Evolutionary conservation across 192 early-diverging fungal species (phyloP), one percentile per base, ranked within the genome.

Genomic region (Backusella mclennaniae): DNA sequence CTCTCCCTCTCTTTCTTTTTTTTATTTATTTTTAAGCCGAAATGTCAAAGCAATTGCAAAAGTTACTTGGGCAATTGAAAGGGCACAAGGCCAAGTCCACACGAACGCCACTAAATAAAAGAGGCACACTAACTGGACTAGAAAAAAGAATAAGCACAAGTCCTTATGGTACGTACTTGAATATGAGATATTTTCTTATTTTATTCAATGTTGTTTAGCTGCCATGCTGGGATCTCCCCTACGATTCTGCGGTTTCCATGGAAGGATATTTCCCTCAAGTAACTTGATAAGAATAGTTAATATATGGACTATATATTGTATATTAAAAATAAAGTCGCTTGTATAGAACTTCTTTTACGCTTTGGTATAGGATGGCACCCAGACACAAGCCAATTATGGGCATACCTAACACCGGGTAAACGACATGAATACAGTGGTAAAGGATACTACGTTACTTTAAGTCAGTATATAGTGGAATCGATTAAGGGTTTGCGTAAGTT

Each of bases 121-220:
- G 72, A 44, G 21, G 7, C 15, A 7, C 15, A 14, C 8, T n/a
- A 35, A 49, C 2, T 6, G 44, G 31, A 9, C 23, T 74, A 2
- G 72, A 69, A 63, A 67, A 49, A 15, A 73, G 68, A 74, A 52
- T 79, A 41, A 21, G 26, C 4, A 26, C 23, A 7, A 79, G 73
- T 63, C 67, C 77, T 26, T 74, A 79, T 70, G 77, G 77, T 79
- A 74, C 8, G 21, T 36, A 39, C 8, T 26, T 7, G 31, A 63
- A 71, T 6, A 17, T 66, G 44, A 39, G 31, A 42, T 77, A 41
- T 33, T 8, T 17, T 19, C 23, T n/a, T 31, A 0, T 35, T 36
- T 19, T 9, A 31, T 35, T 44, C 3, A 56, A 15, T 12, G 12
- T 46, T 19, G 38, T 15, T 66, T 46, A 78, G 77, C 77, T 35